These are phyloP conservation scores for Citrullus colocynthis DNA, from an alignment of 306 rosid species.

Conservation along the genomic window DNA sequence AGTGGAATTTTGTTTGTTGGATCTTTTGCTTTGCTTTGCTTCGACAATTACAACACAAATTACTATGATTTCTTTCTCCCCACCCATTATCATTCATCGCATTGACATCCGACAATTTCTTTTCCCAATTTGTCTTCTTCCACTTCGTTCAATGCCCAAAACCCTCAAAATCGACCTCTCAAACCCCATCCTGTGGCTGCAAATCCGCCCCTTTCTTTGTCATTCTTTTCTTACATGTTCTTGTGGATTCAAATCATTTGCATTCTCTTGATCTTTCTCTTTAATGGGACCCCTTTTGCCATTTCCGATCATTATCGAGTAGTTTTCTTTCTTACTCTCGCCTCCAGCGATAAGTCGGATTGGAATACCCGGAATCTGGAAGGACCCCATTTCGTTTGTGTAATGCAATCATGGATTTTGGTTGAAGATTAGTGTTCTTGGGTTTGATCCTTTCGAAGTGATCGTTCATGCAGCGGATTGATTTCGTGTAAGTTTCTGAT, in stretches of 20 bases:
- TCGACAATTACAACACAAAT: constrained; percentile 3
- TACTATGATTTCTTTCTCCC: neutral
- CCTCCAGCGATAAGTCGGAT: neutral
- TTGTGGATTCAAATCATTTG: neutral
- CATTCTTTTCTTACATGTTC: neutral
- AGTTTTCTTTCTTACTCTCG: neutral
- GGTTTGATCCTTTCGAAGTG: neutral
- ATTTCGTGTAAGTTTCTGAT: neutral
- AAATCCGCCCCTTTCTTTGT: neutral
- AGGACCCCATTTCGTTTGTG: neutral
- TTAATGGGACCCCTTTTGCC: neutral
- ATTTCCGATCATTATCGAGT: neutral
- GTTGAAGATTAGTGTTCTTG: neutral
- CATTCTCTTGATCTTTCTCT: neutral
- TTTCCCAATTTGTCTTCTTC: neutral
- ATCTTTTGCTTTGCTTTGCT: neutral
- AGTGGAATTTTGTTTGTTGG: neutral
- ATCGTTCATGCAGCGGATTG: neutral
- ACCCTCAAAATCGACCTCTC: neutral
- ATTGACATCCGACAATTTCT: neutral
- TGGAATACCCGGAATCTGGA: neutral
- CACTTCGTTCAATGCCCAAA: neutral
- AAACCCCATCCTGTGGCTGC: neutral
- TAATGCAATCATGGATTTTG: neutral
- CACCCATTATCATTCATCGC: neutral